Evolutionary conservation across 108 stramenopile genomes (phyloP), one percentile per base, ranked within the genome.

Genomic region (Stephanodiscus triporus): DNA sequence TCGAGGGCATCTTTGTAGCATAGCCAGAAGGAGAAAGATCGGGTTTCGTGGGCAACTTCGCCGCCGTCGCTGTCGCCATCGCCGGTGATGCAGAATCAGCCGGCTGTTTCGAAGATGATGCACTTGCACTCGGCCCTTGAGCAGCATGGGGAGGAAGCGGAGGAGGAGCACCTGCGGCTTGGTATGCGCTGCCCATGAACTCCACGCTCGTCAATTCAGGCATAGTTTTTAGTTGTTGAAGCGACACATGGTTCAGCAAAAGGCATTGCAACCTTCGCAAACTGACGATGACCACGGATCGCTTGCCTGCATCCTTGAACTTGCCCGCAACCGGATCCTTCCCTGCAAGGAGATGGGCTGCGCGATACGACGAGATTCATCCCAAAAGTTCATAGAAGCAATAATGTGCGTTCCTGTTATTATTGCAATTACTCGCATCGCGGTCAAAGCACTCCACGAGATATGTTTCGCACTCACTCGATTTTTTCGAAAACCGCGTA

Each of bases 321-420:
- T 45, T 63, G 16, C 24, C 38, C 29, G 61, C 51, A n/a, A 53
- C 53, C 10, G 77, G 56, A 37, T 70, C 70, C 17, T 56, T 53
- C 2, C 79, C 79, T 32, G 51, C 69, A 23, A 80, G 32, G 22
- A 80, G 58, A 32, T 55, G 70, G 50, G 38, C 75, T 76, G 45
- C 2, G 9, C 1, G 53, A 23, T 34, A 48, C 24, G 64, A 30
- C 36, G n/a, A 36, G n/a, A n/a, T 61, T 42, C 4, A 20, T 9
- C n/a, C n/a, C n/a, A n/a, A 22, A 8, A 36, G 7, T 8, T 57
- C 34, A 38, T 6, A 42, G 17, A n/a, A 43, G n/a, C 37, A 42
- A 7, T 6, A 20, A 17, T 8, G 22, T 40, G 37, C 20, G 9
- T 16, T 37, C 17, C 56, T 17, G 26, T 27, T 17, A 57, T 55